Evolutionary conservation across 2,329 filamentous ascomycete genomes (phyloP), one percentile per base, ranked within the genome.

Genomic region (Sclerotinia trifoliorum): DNA sequence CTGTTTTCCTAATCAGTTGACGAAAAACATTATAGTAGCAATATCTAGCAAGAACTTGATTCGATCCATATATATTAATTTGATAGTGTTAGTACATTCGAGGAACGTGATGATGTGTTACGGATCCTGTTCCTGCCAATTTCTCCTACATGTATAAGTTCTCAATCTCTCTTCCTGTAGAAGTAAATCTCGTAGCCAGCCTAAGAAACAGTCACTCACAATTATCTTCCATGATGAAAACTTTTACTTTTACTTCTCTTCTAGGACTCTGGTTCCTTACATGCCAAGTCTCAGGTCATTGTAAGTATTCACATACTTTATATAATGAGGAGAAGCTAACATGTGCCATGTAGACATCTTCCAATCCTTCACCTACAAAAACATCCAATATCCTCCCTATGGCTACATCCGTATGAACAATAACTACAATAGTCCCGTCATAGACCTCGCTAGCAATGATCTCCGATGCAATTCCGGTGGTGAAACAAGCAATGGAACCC

Each of bases 361-460:
- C 56, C 52, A 75, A 29, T 71, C 68, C 13, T 65, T 75, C 24
- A 75, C 71, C 1, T 60, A 74, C 66, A 71, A 66, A n/a, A 71
- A 69, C n/a, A 73, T 69, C 5, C 49, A 70, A 44, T 73, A 71
- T 48, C 64, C 74, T 4, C 82, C 79, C 2, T 88, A 87, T 74
- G 74, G 77, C 29, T 82, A 84, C 24, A 86, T 87, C 7, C 77
- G 80, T n/a, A 78, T 78, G 44, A 77, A 76, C 54, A 73, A 72
- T 29, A 76, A 76, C 32, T 86, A 87, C 74, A 81, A 83, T 62
- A 80, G 88, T 70, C 81, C 81, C 6, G 73, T 89, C 15, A 79
- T 77, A 13, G 72, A 71, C 46, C 65, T 74, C 32, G 70, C 67
- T 11, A 73, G 70, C 13, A 73, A 63, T 51, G 74, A 75, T 69